phyloP scores from a whole-genome alignment of 1,284 basidiomycete species.

The Cutaneotrichosporon sp. region DNA sequence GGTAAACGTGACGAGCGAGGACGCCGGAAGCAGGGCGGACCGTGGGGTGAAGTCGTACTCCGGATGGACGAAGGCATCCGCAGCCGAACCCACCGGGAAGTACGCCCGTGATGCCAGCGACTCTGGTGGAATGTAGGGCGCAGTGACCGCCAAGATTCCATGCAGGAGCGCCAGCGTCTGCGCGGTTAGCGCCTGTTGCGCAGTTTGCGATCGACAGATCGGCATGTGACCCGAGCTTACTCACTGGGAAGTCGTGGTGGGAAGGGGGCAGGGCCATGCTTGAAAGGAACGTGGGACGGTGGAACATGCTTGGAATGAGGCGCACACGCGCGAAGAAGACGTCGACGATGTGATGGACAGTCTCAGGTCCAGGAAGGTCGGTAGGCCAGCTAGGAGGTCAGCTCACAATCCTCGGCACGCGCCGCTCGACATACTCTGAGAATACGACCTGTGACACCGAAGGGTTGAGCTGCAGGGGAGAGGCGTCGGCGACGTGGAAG shows the following conservation, averaged over 20 bases:
- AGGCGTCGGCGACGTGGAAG: background rate
- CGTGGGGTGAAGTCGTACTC: conserved; percentile 28
- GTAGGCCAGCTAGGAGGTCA: conserved; percentile 34
- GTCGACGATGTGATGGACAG: conserved; percentile 39
- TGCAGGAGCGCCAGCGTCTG: conserved; percentile 33
- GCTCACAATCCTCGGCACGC: background rate
- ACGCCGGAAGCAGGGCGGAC: conserved; percentile 7
- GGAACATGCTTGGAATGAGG: conserved; percentile 41
- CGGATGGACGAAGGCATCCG: conserved; percentile 34
- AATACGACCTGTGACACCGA: conserved; percentile 19
- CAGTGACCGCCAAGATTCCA: conserved; percentile 40
- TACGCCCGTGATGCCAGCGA: conserved; percentile 33
- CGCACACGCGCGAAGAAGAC: conserved; percentile 48
- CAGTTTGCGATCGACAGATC: background rate
- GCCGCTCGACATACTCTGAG: conserved; percentile 33
- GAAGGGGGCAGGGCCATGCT: conserved; percentile 37
- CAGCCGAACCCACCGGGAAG: conserved; percentile 41
- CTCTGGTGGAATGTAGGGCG: conserved; percentile 36
- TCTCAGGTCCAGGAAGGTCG: conserved; percentile 38
- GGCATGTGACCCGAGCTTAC: conserved; percentile 14
- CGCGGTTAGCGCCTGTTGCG: background rate
- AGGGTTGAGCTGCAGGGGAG: background rate
- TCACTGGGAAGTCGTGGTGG: conserved; percentile 42
- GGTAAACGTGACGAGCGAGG: conserved; percentile 2
- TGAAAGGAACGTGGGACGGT: conserved; percentile 31